Evolutionary conservation across 2,329 filamentous ascomycete species (phyloP), one percentile per base, ranked within the genome.

Genomic region (Nemania abortiva): DNA sequence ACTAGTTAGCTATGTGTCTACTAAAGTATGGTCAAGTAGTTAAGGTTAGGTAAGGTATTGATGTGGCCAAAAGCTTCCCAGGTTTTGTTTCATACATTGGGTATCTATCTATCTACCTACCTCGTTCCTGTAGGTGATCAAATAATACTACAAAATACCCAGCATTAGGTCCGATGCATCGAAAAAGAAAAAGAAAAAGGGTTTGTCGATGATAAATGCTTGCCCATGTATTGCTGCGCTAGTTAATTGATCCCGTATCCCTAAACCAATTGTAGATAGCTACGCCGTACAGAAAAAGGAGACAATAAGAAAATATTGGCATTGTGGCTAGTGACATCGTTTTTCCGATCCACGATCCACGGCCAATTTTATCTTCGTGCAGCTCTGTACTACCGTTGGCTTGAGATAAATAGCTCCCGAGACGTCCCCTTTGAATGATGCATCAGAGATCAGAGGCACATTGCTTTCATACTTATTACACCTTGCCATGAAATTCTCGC

Each of bases 151-250:
- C n/a, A 20, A 18, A 47, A 47, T 20, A 60, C 24, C n/a, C 7
- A 47, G 24, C 27, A 50, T 50, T 13, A 37, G 47, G 56, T 53
- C 65, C 57, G 27, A 50, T 47, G 65, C 66, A 61, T 68, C 47
- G 2, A 56, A 55, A 65, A 64, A 68, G 52, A n/a, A 27, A 27
- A 27, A 27, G 24, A 27, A 61, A 68, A 65, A 52, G 27, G 56
- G 42, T 31, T 15, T 52, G 52, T 65, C 52, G 62, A 57, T 65
- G 61, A 60, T 61, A 68, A 68, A 55, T 34, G 29, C 22, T 18
- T 27, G 13, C 24, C 24, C 24, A 42, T 64, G 27, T 3, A 27
- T 34, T 45, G 54, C 55, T 24, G 47, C 56, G 56, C 49, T 60
- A 55, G 37, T 42, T 52, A 55, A 47, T 42, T 52, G 31, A 29